Conservation (phyloP, 345 rosid species). For the Eucalyptus guilfoylei region DNA sequence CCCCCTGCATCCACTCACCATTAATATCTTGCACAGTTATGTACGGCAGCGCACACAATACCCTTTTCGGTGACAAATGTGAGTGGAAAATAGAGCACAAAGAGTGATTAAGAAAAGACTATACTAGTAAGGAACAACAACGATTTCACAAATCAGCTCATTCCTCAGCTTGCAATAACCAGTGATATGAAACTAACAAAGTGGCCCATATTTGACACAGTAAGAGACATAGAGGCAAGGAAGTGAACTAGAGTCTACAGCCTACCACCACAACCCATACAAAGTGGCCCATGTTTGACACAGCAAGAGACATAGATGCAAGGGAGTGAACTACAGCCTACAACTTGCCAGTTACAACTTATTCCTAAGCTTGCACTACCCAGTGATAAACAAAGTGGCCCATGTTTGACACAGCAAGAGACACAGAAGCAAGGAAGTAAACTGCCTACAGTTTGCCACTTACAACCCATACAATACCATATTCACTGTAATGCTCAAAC, state of each 20-base stretch:
- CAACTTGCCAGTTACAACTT: neutral
- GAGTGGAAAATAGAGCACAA: neutral
- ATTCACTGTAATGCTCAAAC: neutral
- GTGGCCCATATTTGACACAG: neutral
- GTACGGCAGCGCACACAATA: neutral
- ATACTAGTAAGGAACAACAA: neutral
- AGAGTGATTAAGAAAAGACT: neutral
- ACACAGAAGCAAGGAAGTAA: neutral
- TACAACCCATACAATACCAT: neutral
- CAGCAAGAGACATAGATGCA: neutral
- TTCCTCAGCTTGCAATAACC: neutral
- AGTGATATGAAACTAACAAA: neutral
- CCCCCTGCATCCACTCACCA: constrained; percentile 46
- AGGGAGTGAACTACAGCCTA: neutral
- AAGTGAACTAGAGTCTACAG: neutral
- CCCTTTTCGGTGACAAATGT: neutral
- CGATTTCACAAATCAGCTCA: neutral
- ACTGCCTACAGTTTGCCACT: neutral
- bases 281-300: neutral
- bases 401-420: neutral
- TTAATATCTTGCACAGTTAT: neutral
- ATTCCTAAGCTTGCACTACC: neutral
- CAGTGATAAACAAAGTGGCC: neutral
- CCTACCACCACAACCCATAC: neutral
- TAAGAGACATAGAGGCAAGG: neutral